Evolutionary conservation across 169 alveolate species (phyloP), one percentile per base, ranked within the genome.

Genomic region (Plasmodium falciparum): DNA sequence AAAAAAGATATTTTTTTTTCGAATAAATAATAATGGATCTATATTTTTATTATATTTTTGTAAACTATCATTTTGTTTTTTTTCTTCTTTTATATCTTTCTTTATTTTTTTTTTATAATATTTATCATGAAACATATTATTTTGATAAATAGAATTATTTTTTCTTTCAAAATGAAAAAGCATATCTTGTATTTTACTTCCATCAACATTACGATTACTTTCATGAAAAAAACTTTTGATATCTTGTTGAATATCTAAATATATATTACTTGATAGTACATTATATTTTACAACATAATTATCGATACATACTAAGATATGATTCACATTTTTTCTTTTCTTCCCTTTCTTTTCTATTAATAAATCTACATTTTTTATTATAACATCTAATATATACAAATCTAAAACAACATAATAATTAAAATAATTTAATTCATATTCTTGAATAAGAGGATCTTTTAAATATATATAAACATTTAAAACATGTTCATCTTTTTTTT

Each of bases 281-380:
- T 78, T 78, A 70, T 78, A 78, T 45, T 78, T 78, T 15, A 59
- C 89, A 17, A 71, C 67, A 59, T 78, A 78, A 24, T 78, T 78
- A 58, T 78, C 89, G 12, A 78, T 70, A 45, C 89, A 78, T 22
- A 78, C 63, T 29, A 78, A 70, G 12, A 78, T 61, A 20, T 66
- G 17, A 13, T 45, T 66, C 3, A 39, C 50, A n/a, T 50, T 47
- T 8, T 52, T 65, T 24, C 54, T 49, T 20, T 24, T 78, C 24
- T 66, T 65, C 0, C 59, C 33, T 8, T 65, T 22, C n/a, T 50
- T 70, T 26, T 65, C 39, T 22, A 29, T 59, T 65, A 78, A 13
- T n/a, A 47, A 13, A 15, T 78, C 47, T 17, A 67, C 89, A 78
- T 78, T 78, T 52, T 78, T 78, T 66, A 78, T 49, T 7, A 78